Conservation (phyloP, 768 basidiomycete species). For the Mycena sanguinolenta region DNA sequence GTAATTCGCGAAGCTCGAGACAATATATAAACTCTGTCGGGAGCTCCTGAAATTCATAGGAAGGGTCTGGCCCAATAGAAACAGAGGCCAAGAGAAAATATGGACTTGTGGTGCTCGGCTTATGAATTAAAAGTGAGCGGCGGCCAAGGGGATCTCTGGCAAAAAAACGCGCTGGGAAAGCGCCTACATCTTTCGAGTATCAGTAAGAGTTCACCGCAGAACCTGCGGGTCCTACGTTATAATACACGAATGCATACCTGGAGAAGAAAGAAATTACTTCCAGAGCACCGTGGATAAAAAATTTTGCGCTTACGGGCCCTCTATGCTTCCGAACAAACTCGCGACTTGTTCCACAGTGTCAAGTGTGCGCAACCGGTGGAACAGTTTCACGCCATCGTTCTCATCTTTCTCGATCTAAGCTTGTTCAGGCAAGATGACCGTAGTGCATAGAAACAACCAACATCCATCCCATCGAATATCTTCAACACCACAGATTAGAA, state of each 20-base stretch:
- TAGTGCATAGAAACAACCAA: constrained; percentile 45
- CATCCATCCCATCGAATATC: constrained; percentile 88
- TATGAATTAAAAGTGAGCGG: constrained; percentile 84
- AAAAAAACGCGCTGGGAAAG: constrained; percentile 67
- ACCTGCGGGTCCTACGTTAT: too few species aligned
- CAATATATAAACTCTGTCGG: constrained; percentile 69
- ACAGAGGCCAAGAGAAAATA: constrained; percentile 77
- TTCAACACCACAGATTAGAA: constrained; percentile 36
- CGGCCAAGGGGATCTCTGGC: constrained; percentile 89
- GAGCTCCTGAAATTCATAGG: constrained; percentile 73
- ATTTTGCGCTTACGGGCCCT: constrained; percentile 80
- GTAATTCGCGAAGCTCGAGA: constrained; percentile 58
- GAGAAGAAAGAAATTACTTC: constrained; percentile 2
- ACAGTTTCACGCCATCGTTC: constrained; percentile 78
- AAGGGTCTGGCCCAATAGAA: constrained; percentile 61
- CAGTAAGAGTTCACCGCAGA: not conserved
- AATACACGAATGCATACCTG: constrained; percentile 88
- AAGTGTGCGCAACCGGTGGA: constrained; percentile 49
- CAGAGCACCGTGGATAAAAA: not conserved
- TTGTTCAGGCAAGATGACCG: not conserved
- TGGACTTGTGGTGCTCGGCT: constrained; percentile 61
- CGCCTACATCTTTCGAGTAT: constrained; percentile 47
- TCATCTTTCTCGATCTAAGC: constrained; percentile 68
- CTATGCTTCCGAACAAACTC: constrained; percentile 68
- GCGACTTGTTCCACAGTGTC: constrained; percentile 58